Evolutionary conservation across 192 early-diverging fungal genomes (phyloP).

Genomic region (Gryganskiella cystojenkinii): DNA sequence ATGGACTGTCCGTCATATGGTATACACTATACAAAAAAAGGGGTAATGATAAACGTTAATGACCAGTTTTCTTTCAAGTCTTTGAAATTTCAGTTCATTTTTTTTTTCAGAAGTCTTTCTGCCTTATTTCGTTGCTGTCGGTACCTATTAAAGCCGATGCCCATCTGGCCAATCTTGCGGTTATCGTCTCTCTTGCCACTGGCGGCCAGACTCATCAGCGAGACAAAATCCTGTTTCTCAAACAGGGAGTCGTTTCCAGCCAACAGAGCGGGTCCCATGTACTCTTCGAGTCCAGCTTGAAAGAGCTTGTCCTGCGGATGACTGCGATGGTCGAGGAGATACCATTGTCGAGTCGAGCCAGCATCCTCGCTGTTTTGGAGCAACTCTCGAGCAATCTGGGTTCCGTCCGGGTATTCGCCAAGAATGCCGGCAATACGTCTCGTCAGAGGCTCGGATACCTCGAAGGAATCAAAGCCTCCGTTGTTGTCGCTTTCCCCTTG

Average conservation of each 20-base stretch:
- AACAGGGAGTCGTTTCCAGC: slow-evolving; percentile 37
- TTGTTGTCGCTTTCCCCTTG: neutral
- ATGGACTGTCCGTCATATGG: slow-evolving; percentile 51
- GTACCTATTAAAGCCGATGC: slow-evolving; percentile 51
- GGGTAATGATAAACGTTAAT: slow-evolving; percentile 6
- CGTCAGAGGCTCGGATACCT: slow-evolving; percentile 37
- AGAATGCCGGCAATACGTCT: slow-evolving; percentile 44
- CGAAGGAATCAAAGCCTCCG: neutral
- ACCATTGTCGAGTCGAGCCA: slow-evolving; percentile 33
- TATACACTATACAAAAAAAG: slow-evolving; percentile 29
- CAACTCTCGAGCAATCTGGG: slow-evolving; percentile 53
- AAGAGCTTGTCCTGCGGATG: slow-evolving; percentile 8
- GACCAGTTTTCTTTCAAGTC: neutral
- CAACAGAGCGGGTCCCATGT: slow-evolving; percentile 42
- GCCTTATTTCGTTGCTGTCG: too few relatives aligned
- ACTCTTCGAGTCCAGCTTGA: slow-evolving; percentile 14
- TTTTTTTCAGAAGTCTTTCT: too few relatives aligned
- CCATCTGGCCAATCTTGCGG: slow-evolving; percentile 49
- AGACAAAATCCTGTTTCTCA: slow-evolving; percentile 27
- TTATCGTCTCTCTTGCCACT: slow-evolving; percentile 29
- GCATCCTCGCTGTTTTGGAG: slow-evolving; percentile 44
- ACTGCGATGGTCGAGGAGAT: slow-evolving; percentile 48
- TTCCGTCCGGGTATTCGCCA: slow-evolving; percentile 56
- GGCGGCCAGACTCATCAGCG: slow-evolving; percentile 17
- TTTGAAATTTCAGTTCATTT: too few relatives aligned